Evolutionary conservation across 345 rosid genomes (phyloP), one percentile per base, ranked within the genome.

Genomic region (Eucalyptus albens): DNA sequence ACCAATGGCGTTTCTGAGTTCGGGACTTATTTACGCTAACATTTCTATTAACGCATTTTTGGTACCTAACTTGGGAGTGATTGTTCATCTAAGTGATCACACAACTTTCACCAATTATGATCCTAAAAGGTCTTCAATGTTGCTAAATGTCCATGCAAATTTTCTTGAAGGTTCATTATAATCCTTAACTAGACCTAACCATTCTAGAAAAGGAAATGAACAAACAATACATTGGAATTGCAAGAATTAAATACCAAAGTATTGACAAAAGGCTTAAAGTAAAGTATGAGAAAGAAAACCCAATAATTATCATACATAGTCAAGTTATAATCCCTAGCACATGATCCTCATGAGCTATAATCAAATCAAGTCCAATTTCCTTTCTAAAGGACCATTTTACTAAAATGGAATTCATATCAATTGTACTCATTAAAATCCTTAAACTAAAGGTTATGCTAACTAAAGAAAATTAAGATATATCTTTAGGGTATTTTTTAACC

Each of bases 1-100:
- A 0, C 27, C 11, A 55, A 0, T 4, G 5, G 60, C 11, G 3
- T 55, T 55, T 55, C 12, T 55, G 0, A 55, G 27, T 22, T 22
- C 1, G 1, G 1, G 60, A 55, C 60, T 22, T 55, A 55, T 55
- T 55, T 55, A 22, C 2, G 1, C 0, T 55, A 55, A 22, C 5
- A 55, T 55, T 55, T 55, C 5, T 22, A 62, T 3, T 62, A 60
- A 29, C 0, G 0, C 16, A 0, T 27, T 62, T 6, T 27, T 27
- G 15, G 16, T 62, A 62, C 69, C 69, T 62, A 62, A 62, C 15
- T 62, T 62, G 33, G 1, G 16, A 12, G n/a, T 62, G 69, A 29
- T 29, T 62, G 9, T 62, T 62, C 33, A 29, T 6, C 16, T 62
- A 62, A 62, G 31, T 62, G 69, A 62, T 62, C 69, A 13, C 7